Evolutionary conservation across 306 rosid genomes (phyloP).

Genomic region (Cucurbita pepo): DNA sequence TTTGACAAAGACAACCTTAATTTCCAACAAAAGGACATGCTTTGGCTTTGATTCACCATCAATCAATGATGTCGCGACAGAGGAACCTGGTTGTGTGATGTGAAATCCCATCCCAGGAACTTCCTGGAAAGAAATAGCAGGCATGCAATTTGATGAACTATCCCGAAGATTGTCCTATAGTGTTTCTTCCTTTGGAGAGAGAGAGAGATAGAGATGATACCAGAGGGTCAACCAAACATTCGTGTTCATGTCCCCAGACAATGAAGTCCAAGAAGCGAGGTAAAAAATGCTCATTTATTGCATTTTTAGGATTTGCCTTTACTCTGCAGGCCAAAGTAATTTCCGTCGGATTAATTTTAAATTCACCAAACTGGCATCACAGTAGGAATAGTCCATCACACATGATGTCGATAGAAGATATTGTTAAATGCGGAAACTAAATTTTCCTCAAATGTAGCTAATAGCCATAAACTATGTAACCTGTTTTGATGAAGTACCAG

Average conservation of each 20-base stretch:
- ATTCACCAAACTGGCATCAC: neutral
- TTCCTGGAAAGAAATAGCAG: constrained; percentile 39
- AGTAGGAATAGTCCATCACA: neutral
- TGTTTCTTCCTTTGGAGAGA: neutral
- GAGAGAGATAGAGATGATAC: constrained; percentile 15
- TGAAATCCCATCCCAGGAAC: constrained; percentile 99
- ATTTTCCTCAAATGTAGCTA: neutral
- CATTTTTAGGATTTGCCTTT: constrained; percentile 95
- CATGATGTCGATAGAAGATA: neutral
- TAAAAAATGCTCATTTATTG: constrained; percentile 88
- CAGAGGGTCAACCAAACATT: constrained; percentile 94
- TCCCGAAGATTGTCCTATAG: neutral
- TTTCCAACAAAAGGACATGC: constrained; percentile 86
- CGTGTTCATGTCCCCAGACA: constrained; percentile 99
- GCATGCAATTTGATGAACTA: constrained; percentile 9
- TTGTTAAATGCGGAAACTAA: neutral
- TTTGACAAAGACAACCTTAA: constrained; percentile 47
- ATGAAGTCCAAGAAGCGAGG: constrained; percentile 92
- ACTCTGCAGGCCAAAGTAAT: constrained; percentile 41
- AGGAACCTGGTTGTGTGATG: constrained; percentile 97
- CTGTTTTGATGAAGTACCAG: constrained; percentile 98
- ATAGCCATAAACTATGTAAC: constrained; percentile 22
- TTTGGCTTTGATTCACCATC: constrained; percentile 99
- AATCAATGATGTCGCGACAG: constrained; percentile 95
- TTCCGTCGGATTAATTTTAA: neutral